phyloP scores from a whole-genome alignment of 306 rosid species.

The Prinsepia uniflora region DNA sequence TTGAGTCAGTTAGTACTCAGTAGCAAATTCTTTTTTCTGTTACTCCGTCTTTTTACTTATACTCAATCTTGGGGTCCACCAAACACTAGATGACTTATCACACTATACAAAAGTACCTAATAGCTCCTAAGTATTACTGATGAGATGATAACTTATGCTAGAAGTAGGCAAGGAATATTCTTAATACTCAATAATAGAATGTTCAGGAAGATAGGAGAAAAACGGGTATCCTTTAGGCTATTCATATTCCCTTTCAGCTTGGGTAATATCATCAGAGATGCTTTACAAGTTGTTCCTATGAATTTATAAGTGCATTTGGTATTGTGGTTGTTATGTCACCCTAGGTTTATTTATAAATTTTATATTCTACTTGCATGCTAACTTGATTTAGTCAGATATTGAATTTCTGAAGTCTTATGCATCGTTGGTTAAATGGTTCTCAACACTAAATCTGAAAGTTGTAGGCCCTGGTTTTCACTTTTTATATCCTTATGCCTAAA shows the following conservation, averaged over 20 bases:
- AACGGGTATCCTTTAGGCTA: neutral
- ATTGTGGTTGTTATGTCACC: neutral
- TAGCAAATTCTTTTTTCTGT: neutral
- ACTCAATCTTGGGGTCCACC: neutral
- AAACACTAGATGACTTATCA: neutral
- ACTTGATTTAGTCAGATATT: neutral
- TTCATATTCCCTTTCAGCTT: neutral
- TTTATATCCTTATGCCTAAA: neutral
- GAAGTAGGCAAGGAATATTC: conserved; percentile 3
- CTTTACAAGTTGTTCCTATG: neutral
- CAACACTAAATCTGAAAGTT: neutral
- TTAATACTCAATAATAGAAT: neutral
- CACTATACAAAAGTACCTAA: conserved; percentile 1
- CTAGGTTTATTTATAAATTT: neutral
- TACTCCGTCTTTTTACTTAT: neutral
- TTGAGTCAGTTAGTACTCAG: conserved; percentile 1
- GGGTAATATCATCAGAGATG: neutral
- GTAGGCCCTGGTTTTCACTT: neutral
- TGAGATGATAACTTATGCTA: neutral
- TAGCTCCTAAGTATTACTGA: neutral
- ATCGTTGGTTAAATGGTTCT: conserved; percentile 3
- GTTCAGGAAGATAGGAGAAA: neutral
- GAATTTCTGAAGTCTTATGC: neutral
- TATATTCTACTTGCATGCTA: neutral
- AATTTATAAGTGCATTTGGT: neutral